phyloP scores from a whole-genome alignment of 1,284 basidiomycete genomes.

The Neonothopanus nambi region DNA sequence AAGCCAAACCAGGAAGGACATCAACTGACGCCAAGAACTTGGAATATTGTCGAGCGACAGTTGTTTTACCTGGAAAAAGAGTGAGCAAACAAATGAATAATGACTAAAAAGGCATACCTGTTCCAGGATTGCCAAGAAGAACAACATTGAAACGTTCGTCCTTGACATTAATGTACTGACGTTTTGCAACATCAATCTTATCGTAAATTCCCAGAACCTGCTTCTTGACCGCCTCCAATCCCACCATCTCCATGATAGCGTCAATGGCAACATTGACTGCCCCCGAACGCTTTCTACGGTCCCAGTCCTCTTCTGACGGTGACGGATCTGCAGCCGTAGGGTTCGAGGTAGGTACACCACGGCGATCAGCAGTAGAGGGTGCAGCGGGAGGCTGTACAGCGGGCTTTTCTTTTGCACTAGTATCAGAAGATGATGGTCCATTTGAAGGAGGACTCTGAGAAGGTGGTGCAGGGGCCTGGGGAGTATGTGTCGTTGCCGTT shows the following conservation, averaged over 20 bases:
- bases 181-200: conserved; percentile 46
- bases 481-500: neutral
- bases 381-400: neutral
- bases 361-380: neutral
- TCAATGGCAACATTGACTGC: conserved; percentile 52
- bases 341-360: neutral
- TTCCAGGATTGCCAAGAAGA: conserved; percentile 65
- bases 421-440: neutral
- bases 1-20: conserved; percentile 53
- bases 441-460: neutral
- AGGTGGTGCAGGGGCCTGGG: neutral
- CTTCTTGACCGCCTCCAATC: conserved; percentile 55
- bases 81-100: neutral
- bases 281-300: conserved; percentile 46
- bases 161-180: conserved; percentile 47
- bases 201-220: conserved; percentile 51
- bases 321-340: conserved; percentile 11
- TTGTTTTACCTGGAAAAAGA: conserved; percentile 59
- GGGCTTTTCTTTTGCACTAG: neutral
- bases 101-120: conserved; percentile 34
- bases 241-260: conserved; percentile 57
- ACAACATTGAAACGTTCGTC: conserved; percentile 55
- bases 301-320: conserved; percentile 45
- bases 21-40: conserved; percentile 56
- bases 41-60: conserved; percentile 62